These are phyloP conservation scores for Chondrostereum purpureum DNA, from an alignment of 1,284 basidiomycete genomes.

Conservation along the genomic window DNA sequence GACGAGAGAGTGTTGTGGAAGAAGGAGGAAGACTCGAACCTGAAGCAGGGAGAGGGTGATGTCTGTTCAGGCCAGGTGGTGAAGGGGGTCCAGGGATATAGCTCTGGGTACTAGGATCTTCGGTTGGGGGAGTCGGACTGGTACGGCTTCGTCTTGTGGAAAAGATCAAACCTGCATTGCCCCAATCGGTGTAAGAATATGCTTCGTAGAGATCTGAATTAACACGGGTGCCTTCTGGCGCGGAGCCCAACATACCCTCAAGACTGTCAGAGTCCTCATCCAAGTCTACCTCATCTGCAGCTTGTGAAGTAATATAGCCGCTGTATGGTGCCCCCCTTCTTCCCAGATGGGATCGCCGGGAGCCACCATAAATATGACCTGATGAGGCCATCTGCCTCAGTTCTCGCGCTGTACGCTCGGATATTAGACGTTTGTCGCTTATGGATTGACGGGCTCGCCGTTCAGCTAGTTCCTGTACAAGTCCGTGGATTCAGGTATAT, in stretches of 20 bases:
- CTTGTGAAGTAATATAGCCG: slow-evolving; percentile 40
- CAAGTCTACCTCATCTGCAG: slow-evolving; percentile 44
- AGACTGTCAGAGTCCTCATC: slow-evolving; percentile 59
- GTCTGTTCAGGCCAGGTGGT: slow-evolving; percentile 10
- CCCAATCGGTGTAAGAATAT: slow-evolving; percentile 20
- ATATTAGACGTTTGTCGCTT: slow-evolving; percentile 53
- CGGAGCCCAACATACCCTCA: slow-evolving; percentile 30
- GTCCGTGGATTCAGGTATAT: background rate
- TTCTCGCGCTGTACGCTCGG: slow-evolving; percentile 54
- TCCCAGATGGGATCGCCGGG: slow-evolving; percentile 24
- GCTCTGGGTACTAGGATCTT: background rate
- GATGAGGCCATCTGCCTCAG: slow-evolving; percentile 50
- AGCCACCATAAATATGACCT: slow-evolving; percentile 44
- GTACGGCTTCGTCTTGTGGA: slow-evolving; percentile 18
- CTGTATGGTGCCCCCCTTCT: slow-evolving; percentile 31
- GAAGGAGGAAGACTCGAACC: slow-evolving; percentile 11
- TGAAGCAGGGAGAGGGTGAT: background rate
- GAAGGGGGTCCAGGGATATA: background rate
- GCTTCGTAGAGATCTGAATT: slow-evolving; percentile 54
- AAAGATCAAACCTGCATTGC: slow-evolving; percentile 1
- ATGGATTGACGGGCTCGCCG: slow-evolving; percentile 45
- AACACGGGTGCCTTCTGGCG: slow-evolving; percentile 44
- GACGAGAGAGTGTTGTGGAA: slow-evolving; percentile 31
- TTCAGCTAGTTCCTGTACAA: slow-evolving; percentile 61
- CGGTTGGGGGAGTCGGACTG: slow-evolving; percentile 15